Percentiles rank a stretch among this genome's conserved stretches.
These are phyloP conservation scores for Candida piceae DNA, from an alignment of 805 yeast genomes.

Conservation along the genomic window DNA sequence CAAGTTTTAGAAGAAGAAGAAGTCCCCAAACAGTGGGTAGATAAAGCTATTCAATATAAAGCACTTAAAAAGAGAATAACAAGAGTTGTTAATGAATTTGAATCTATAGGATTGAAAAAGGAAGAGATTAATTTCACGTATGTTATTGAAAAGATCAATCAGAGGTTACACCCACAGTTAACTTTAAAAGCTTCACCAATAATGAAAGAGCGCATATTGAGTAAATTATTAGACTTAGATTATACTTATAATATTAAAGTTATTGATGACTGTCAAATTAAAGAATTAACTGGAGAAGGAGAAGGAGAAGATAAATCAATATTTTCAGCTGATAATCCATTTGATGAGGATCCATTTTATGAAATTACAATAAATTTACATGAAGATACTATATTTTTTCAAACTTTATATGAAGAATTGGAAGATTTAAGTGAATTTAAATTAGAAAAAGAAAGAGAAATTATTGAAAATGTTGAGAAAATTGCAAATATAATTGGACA, in stretches of 20 bases:
- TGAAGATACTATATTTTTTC: conserved; percentile 58
- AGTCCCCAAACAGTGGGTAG: conserved; percentile 64
- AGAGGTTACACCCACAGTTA: conserved; percentile 20
- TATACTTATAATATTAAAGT: conserved; percentile 16
- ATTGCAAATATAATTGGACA: conserved; percentile 37
- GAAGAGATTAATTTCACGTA: conserved; percentile 30
- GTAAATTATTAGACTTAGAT: conserved; percentile 12
- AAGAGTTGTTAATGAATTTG: conserved; percentile 59
- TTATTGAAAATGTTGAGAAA: conserved; percentile 37
- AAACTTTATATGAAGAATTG: conserved; percentile 51
- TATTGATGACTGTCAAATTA: conserved; percentile 2
- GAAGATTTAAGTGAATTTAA: conserved; percentile 42
- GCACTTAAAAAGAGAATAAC: conserved; percentile 62
- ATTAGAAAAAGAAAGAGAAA: conserved; percentile 36
- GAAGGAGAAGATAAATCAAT: too few species aligned
- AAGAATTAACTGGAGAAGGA: too few species aligned
- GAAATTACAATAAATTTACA: conserved; percentile 35
- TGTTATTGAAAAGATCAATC: conserved; percentile 14
- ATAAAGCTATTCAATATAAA: conserved; percentile 67
- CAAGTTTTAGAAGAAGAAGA: conserved; percentile 55
- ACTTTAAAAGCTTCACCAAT: conserved; percentile 21
- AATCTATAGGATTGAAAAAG: conserved; percentile 50
- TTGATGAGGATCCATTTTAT: conserved; percentile 20
- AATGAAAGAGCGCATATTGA: conserved; percentile 12
- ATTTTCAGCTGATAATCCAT: conserved; percentile 19